phyloP scores from a whole-genome alignment of 768 basidiomycete species.

The Pulveroboletus sp. region DNA sequence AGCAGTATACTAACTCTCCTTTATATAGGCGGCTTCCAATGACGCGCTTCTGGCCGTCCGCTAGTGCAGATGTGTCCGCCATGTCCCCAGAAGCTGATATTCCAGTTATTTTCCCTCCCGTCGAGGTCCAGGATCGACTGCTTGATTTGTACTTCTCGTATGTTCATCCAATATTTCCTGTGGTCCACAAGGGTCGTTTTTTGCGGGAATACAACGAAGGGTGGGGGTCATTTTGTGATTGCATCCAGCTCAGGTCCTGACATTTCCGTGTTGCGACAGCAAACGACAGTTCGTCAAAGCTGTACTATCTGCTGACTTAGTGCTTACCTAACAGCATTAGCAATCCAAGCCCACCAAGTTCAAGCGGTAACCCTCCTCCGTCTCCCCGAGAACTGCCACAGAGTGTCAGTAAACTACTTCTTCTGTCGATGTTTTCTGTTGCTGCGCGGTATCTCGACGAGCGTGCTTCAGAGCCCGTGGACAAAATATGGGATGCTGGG shows the following conservation, averaged over 20 bases:
- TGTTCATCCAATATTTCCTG: slow-evolving; percentile 78
- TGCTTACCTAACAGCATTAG: slow-evolving; percentile 26
- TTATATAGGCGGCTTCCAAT: slow-evolving; percentile 59
- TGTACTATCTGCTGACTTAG: not conserved
- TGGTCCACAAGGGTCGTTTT: slow-evolving; percentile 71
- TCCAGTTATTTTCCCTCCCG: slow-evolving; percentile 52
- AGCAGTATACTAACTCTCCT: slow-evolving; percentile 11
- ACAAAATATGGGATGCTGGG: slow-evolving; percentile 70
- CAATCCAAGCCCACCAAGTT: slow-evolving; percentile 33
- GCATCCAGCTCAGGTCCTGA: slow-evolving; percentile 2
- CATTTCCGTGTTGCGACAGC: slow-evolving; percentile 10
- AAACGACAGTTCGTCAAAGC: slow-evolving; percentile 22
- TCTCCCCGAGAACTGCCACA: slow-evolving; percentile 48
- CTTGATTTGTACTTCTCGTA: slow-evolving; percentile 77
- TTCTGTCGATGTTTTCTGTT: slow-evolving; percentile 78
- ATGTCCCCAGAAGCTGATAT: slow-evolving; percentile 41
- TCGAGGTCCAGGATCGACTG: slow-evolving; percentile 59
- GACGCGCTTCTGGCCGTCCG: slow-evolving; percentile 69
- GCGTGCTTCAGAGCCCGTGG: slow-evolving; percentile 38
- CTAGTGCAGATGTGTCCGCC: slow-evolving; percentile 36
- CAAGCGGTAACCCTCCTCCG: slow-evolving; percentile 9
- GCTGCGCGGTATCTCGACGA: slow-evolving; percentile 68
- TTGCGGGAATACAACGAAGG: slow-evolving; percentile 55
- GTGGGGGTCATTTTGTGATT: slow-evolving; percentile 29
- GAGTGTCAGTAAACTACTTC: slow-evolving; percentile 59